A percentile compares a stretch with the other conserved stretches of the same genome.
Conservation (phyloP, 73 alveolate species). For the Blepharisma japonicum region DNA sequence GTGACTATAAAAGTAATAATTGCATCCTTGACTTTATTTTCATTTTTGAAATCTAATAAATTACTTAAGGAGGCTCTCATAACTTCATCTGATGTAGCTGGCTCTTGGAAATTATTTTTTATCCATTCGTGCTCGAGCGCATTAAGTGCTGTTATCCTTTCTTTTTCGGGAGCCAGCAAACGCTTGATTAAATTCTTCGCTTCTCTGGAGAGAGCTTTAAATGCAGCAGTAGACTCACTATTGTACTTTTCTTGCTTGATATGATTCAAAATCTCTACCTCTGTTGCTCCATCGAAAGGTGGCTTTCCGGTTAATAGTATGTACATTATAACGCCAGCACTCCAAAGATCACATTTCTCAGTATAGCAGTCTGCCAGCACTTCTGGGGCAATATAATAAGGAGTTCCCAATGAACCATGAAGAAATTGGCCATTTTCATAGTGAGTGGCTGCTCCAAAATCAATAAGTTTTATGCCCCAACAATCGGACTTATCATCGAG, state of each 20-base stretch:
- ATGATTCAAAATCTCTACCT: constrained; percentile 32
- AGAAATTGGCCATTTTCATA: constrained; percentile 31
- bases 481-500: constrained; percentile 63
- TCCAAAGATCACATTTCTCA: constrained; percentile 62
- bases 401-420: constrained; percentile 37
- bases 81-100: neutral
- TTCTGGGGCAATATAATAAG: constrained; percentile 61
- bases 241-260: constrained; percentile 18
- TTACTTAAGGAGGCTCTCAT: neutral
- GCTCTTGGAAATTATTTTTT: neutral
- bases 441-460: constrained; percentile 70
- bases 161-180: constrained; percentile 31
- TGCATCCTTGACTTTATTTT: neutral
- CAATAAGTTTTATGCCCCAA: constrained; percentile 73
- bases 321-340: constrained; percentile 53
- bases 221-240: neutral
- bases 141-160: constrained; percentile 41
- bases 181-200: constrained; percentile 42
- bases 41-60: too few species aligned
- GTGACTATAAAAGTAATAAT: neutral
- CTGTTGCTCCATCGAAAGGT: constrained; percentile 44
- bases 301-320: constrained; percentile 40
- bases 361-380: constrained; percentile 45
- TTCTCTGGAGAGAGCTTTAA: constrained; percentile 36
- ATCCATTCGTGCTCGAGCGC: constrained; percentile 46